Evolutionary conservation across 1,284 basidiomycete species (phyloP).

Genomic region (Boletus sp.): DNA sequence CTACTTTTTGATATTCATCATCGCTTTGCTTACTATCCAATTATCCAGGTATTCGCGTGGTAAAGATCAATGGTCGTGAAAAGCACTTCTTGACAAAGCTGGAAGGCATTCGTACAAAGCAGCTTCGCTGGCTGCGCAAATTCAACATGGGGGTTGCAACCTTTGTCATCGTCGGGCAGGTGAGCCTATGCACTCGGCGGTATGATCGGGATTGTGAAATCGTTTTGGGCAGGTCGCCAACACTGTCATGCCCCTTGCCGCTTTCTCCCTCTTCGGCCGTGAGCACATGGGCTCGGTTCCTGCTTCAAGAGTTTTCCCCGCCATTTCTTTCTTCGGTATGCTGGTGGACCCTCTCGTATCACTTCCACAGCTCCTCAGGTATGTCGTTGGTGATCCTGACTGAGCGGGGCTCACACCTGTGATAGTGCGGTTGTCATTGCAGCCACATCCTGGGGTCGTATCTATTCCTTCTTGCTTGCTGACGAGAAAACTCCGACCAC

Average conservation of each 20-base stretch:
- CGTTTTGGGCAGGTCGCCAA: conserved; percentile 19
- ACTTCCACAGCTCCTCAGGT: conserved; percentile 30
- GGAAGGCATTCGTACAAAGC: conserved; percentile 23
- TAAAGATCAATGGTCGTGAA: conserved; percentile 28
- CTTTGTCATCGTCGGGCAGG: conserved; percentile 30
- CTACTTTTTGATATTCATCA: not conserved
- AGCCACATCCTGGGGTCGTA: conserved; percentile 29
- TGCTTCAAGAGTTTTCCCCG: conserved; percentile 26
- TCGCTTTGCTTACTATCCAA: not conserved
- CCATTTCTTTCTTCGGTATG: conserved; percentile 32
- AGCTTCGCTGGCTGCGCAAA: conserved; percentile 27
- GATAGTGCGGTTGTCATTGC: conserved; percentile 36
- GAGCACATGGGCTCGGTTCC: conserved; percentile 26
- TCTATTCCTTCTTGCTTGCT: conserved; percentile 28
- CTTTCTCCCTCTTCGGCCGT: conserved; percentile 30
- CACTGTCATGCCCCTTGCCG: conserved; percentile 31
- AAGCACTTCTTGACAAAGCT: conserved; percentile 23
- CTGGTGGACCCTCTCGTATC: conserved; percentile 30
- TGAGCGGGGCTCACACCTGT: not conserved
- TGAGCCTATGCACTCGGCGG: not conserved
- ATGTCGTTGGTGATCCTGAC: not conserved
- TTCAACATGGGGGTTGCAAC: conserved; percentile 28
- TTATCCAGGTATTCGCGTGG: conserved; percentile 23
- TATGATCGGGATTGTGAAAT: conserved; percentile 1
- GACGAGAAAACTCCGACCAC: conserved; percentile 20